phyloP scores from a whole-genome alignment of 1,284 basidiomycete genomes.

The Boletellus deceptivus region DNA sequence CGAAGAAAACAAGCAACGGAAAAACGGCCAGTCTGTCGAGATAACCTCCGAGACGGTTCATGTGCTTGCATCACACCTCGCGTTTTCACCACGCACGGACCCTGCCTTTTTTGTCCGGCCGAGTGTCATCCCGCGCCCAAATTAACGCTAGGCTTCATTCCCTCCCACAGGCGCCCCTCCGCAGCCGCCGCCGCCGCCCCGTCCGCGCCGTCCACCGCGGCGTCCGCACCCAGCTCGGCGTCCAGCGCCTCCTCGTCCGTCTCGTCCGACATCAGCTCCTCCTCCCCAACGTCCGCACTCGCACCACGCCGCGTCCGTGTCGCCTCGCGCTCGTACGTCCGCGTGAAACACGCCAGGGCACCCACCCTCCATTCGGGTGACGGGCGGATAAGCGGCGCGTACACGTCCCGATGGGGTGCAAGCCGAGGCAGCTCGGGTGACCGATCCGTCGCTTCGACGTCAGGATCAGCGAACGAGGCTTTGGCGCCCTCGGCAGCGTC shows the following conservation, averaged over 20 bases:
- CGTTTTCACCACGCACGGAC: slow-evolving; percentile 34
- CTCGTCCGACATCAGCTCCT: slow-evolving; percentile 38
- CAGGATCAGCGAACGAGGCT: slow-evolving; percentile 5
- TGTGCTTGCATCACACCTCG: slow-evolving; percentile 17
- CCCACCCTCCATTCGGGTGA: slow-evolving; percentile 21
- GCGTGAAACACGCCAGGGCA: slow-evolving; percentile 14
- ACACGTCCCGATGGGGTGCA: slow-evolving; percentile 23
- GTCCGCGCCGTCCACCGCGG: slow-evolving; percentile 44
- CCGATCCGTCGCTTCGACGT: slow-evolving; percentile 2
- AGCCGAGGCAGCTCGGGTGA: slow-evolving; percentile 11
- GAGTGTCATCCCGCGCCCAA: not conserved
- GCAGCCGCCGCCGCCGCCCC: slow-evolving; percentile 13
- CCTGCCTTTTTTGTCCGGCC: slow-evolving; percentile 7
- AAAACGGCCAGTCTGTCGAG: slow-evolving; percentile 13
- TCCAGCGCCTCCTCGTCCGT: slow-evolving; percentile 44
- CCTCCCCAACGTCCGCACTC: slow-evolving; percentile 15
- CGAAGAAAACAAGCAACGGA: slow-evolving; percentile 19
- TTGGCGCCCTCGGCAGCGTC: slow-evolving; percentile 10
- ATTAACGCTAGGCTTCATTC: slow-evolving; percentile 9
- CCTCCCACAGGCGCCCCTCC: slow-evolving; percentile 35
- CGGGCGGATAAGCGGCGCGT: slow-evolving; percentile 30
- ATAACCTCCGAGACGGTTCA: slow-evolving; percentile 9
- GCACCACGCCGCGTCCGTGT: slow-evolving; percentile 19
- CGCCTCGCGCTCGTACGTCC: slow-evolving; percentile 21
- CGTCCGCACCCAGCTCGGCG: slow-evolving; percentile 49